Base-by-base conservation (phyloP, 192 early-diverging fungal species). In the Coemansia aciculifera region DNA sequence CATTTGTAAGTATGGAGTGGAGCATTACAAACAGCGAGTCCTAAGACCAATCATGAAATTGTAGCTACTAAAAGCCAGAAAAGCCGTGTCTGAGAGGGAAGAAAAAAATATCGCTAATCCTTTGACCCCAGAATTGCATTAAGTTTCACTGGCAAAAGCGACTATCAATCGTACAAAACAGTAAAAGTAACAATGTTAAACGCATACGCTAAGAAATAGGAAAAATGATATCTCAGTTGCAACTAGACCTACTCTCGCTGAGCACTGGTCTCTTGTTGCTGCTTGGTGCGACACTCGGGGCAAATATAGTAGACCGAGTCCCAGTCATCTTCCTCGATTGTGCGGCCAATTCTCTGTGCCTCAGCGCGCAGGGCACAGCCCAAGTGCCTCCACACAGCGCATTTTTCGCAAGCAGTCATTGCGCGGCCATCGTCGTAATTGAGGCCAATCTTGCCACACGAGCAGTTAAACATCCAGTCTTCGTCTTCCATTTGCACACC, bases 351-450 rank as follows among this genome's bases (percentile, higher is more conserved):
- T 4, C 76, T 34, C 48, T 46, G 67, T 1, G 64, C 67, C 54
- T 78, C 76, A 3, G 67, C 71, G 0, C 76, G 70, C 9, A 78
- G 37, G 7, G 76, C 71, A 40, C 76, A 78, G 12, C 71, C 76
- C 36, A 78, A 46, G 24, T 78, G 76, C 3, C 67, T 56, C 76
- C 76, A 78, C 23, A 70, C 62, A 8, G 24, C 36, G 60, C 76
- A 78, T 23, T 49, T 19, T 51, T 78, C 76, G 38, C 76, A 78
- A 1, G 71, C 71, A 3, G 76, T 78, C 76, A 78, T 78, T 17
- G 76, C 63, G 15, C 76, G 66, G 44, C 76, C 76, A 27, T 78
- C 76, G 52, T 78, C 76, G 54, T 68, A 73, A 71, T 78, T 73
- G 17, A 59, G 64, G 19, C 76, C 76, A 3, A 40, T 5, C 42